A percentile compares a stretch with the other conserved stretches of the same genome.
These are phyloP conservation scores for Glutinoglossum americanum DNA, from an alignment of 495 filamentous ascomycete species.

Conservation along the genomic window DNA sequence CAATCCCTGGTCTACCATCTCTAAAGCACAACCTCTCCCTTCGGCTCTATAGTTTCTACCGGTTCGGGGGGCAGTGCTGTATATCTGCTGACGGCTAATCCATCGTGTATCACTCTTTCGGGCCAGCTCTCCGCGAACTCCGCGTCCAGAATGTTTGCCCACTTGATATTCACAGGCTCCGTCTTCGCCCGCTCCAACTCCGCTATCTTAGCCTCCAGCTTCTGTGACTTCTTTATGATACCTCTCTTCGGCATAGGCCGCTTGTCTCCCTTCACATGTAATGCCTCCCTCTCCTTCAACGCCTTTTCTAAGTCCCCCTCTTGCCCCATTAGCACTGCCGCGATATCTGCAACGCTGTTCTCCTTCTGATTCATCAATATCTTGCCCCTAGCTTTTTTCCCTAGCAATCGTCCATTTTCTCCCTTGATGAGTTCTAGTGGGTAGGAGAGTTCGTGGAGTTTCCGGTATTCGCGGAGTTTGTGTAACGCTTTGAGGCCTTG, in stretches of 20 bases:
- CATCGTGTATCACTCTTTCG: slow-evolving; percentile 39
- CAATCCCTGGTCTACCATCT: not conserved
- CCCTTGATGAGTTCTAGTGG: slow-evolving; percentile 18
- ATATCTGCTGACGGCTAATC: slow-evolving; percentile 10
- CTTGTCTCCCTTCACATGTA: slow-evolving; percentile 11
- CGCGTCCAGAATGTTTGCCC: slow-evolving; percentile 44
- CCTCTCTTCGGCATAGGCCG: slow-evolving; percentile 19
- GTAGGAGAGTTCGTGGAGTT: slow-evolving; percentile 38
- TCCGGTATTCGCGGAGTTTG: slow-evolving; percentile 62
- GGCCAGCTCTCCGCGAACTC: slow-evolving; percentile 49
- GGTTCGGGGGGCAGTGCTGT: not conserved
- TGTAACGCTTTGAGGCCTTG: slow-evolving; percentile 57
- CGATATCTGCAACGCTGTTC: slow-evolving; percentile 73
- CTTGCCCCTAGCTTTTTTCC: slow-evolving; percentile 34
- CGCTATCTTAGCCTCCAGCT: slow-evolving; percentile 22
- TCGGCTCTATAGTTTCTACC: not conserved
- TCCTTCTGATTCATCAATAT: slow-evolving; percentile 70
- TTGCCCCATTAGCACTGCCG: slow-evolving; percentile 46
- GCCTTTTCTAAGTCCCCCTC: slow-evolving; percentile 7
- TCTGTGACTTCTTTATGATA: slow-evolving; percentile 14
- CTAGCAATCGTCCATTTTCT: slow-evolving; percentile 18
- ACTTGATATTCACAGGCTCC: slow-evolving; percentile 36
- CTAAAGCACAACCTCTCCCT: not conserved
- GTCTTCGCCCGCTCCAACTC: slow-evolving; percentile 15
- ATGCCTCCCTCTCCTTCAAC: slow-evolving; percentile 15